A percentile compares a stretch with the other conserved stretches of the same genome.
These are phyloP conservation scores for Phyllosticta capitalensis DNA, from an alignment of 2,329 filamentous ascomycete species.

Conservation along the genomic window DNA sequence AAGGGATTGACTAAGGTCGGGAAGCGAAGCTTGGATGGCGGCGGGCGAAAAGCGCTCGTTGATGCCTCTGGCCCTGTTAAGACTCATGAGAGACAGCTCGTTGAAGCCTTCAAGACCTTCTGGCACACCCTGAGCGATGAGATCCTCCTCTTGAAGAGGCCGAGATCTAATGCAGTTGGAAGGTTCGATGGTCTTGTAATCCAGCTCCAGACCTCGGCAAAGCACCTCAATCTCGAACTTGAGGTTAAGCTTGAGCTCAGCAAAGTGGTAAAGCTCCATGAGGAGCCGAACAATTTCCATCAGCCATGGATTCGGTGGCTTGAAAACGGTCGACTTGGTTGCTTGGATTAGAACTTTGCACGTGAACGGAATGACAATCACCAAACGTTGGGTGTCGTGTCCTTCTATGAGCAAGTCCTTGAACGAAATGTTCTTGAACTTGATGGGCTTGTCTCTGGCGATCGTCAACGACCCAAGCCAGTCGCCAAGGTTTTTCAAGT, in stretches of 20 bases:
- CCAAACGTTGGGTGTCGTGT: slow-evolving; percentile 80
- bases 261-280: slow-evolving; percentile 87
- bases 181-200: slow-evolving; percentile 84
- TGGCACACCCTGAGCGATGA: slow-evolving; percentile 42
- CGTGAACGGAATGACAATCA: slow-evolving; percentile 92
- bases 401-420: slow-evolving; percentile 91
- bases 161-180: slow-evolving; percentile 78
- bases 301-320: slow-evolving; percentile 91
- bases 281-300: slow-evolving; percentile 91
- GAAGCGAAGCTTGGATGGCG: slow-evolving; percentile 68
- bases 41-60: slow-evolving; percentile 67
- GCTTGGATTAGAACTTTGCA: slow-evolving; percentile 91
- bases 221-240: slow-evolving; percentile 99
- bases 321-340: slow-evolving; percentile 76
- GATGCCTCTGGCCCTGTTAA: slow-evolving; percentile 55
- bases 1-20: slow-evolving; percentile 71
- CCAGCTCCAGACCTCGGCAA: slow-evolving; percentile 84
- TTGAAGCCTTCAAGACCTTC: slow-evolving; percentile 76
- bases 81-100: slow-evolving; percentile 51
- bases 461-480: slow-evolving; percentile 93
- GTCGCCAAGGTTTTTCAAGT: slow-evolving; percentile 84
- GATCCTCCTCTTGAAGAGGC: slow-evolving; percentile 51
- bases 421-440: slow-evolving; percentile 94
- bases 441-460: slow-evolving; percentile 88
- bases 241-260: slow-evolving; percentile 88